A percentile compares a stretch with the other conserved stretches of the same genome.
These are phyloP conservation scores for Phaffia rhodozyma DNA, from an alignment of 1,284 basidiomycete genomes.

Conservation along the genomic window DNA sequence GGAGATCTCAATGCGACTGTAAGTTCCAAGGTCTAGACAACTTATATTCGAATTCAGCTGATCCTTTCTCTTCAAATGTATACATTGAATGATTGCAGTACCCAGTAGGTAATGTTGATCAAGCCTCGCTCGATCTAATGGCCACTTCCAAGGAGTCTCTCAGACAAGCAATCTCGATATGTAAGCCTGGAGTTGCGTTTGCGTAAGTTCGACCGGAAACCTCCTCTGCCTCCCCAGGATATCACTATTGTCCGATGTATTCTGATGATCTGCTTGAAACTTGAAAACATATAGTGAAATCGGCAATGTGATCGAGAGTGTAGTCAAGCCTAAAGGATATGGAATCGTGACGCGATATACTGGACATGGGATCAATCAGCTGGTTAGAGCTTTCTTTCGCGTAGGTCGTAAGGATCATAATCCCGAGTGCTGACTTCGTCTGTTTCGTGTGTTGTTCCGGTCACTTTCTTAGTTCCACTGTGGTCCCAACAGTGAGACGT, in stretches of 20 bases:
- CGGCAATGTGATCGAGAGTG: conserved; percentile 51
- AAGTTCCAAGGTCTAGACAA: conserved; percentile 18
- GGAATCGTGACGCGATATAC: conserved; percentile 77
- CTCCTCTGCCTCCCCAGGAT: background rate
- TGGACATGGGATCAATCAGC: conserved; percentile 77
- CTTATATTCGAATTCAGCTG: background rate
- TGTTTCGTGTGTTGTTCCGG: conserved; percentile 3
- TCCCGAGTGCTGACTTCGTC: conserved; percentile 11
- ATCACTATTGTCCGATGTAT: conserved; percentile 7
- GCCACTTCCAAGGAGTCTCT: conserved; percentile 64
- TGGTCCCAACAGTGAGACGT: conserved; percentile 28
- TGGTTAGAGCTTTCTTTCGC: conserved; percentile 42
- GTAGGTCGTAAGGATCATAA: background rate
- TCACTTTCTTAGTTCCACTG: conserved; percentile 30
- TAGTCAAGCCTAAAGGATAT: conserved; percentile 66
- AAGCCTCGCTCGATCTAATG: conserved; percentile 69
- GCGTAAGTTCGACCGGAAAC: conserved; percentile 46
- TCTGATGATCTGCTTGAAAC: conserved; percentile 32
- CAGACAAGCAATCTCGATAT: conserved; percentile 75
- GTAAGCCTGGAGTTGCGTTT: conserved; percentile 78
- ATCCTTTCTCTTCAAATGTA: background rate
- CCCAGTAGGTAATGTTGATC: conserved; percentile 73
- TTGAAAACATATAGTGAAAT: conserved; percentile 27
- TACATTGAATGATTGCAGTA: conserved; percentile 43
- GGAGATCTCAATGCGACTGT: conserved; percentile 66